These are phyloP conservation scores for Calocybe gambosa DNA, from an alignment of 1,284 basidiomycete species.

Conservation along the genomic window DNA sequence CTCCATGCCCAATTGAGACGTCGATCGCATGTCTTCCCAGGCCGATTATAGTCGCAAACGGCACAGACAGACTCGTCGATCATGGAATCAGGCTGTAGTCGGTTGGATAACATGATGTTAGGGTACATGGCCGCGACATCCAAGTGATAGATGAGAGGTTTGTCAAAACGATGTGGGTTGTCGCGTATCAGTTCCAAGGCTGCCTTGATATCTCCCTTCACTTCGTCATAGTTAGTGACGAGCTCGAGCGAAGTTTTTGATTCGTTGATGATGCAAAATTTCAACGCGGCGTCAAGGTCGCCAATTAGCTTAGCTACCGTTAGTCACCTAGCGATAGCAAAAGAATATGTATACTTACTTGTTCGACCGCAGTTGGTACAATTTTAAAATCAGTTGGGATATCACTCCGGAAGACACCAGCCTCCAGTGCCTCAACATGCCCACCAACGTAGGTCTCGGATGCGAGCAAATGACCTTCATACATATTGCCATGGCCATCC, in stretches of 20 bases:
- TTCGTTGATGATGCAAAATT: conserved; percentile 88
- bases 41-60: conserved; percentile 97
- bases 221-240: conserved; percentile 94
- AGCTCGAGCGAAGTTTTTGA: conserved; percentile 76
- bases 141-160: conserved; percentile 96
- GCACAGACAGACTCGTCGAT: conserved; percentile 96
- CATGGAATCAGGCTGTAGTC: conserved; percentile 97
- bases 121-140: conserved; percentile 99
- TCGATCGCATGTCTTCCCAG: conserved; percentile 92
- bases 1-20: conserved; percentile 98
- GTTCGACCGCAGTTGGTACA: conserved; percentile 80
- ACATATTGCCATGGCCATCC: conserved; percentile 89
- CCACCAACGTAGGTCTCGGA: conserved; percentile 99
- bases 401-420: conserved; percentile 96
- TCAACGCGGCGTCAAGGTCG: conserved; percentile 88
- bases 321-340: conserved; percentile 7
- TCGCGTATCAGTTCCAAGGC: conserved; percentile 90
- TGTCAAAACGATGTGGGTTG: conserved; percentile 83
- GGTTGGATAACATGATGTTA: conserved; percentile 99
- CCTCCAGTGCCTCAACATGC: conserved; percentile 97
- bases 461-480: conserved; percentile 91
- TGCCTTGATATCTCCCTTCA: conserved; percentile 74
- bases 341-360: conserved; percentile 40
- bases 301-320: conserved; percentile 69
- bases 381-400: conserved; percentile 96